Evolutionary conservation across 768 basidiomycete species (phyloP), one percentile per base, ranked within the genome.

Genomic region (Boletus eberwhitei): DNA sequence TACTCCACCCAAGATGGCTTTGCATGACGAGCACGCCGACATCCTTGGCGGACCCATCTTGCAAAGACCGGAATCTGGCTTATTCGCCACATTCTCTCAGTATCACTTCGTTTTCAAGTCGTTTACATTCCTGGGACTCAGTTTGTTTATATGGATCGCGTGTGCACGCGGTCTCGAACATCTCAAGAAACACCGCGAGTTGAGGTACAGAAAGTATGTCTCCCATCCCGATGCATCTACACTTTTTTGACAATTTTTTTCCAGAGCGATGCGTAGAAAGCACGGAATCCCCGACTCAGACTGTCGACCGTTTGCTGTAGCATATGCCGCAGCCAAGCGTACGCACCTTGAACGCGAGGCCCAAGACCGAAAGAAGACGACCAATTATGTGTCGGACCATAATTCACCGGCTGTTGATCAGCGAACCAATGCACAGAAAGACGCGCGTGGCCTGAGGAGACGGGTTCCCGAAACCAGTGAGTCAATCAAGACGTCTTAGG

Each of bases 211-310:
- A 70, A 73, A 87, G 88, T 88, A 61, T 53, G 84, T 73, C 7
- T 17, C 43, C 35, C 39, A 29, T 50, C 32, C n/a, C 13, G 38
- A 14, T 35, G 29, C 34, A 40, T 26, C 46, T 55, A 21, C 29
- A 9, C 26, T 9, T 34, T 9, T 55, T 62, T 67, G 34, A 68
- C 51, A 53, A 3, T 56, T 34, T 54, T 38, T 58, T 53, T 13
- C 36, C 59, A 90, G 88, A 62, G 77, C 84, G 58, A 84, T 84
- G 77, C 83, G 90, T 56, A 76, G 90, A 59, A 77, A 81, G 72
- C 83, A 90, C 65, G 91, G 90, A 43, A 93, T 93, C 55, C 91
- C 90, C 17, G 90, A 93, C 75, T 78, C 77, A 53, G 90, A 93
- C 75, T 78, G 83, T 59, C 79, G 90, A 32, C 88, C 90, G 13